Percentiles rank a stretch among this genome's conserved stretches.
These are phyloP conservation scores for Periconia macrospinosa DNA, from an alignment of 2,329 filamentous ascomycete species.

Conservation along the genomic window DNA sequence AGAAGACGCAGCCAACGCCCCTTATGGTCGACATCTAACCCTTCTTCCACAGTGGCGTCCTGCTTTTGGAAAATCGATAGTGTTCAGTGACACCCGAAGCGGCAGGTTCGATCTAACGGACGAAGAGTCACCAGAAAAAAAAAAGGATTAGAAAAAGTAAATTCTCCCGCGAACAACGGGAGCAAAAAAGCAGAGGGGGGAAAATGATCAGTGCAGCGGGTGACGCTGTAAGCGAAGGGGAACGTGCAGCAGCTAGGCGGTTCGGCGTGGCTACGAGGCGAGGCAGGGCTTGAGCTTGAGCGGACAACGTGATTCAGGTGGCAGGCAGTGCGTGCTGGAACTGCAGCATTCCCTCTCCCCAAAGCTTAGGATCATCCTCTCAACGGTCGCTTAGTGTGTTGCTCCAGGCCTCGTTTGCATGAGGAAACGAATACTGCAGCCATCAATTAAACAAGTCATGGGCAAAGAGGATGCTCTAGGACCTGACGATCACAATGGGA, in stretches of 20 bases:
- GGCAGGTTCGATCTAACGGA: background rate
- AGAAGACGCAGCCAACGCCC: background rate
- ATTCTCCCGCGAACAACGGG: background rate
- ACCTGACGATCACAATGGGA: background rate
- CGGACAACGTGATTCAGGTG: background rate
- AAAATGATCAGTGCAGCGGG: background rate
- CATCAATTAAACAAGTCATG: background rate
- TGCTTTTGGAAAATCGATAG: background rate
- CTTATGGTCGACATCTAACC: background rate
- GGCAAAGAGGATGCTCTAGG: background rate
- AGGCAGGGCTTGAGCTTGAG: too few relatives aligned
- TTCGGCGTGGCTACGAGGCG: background rate
- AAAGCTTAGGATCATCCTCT: background rate
- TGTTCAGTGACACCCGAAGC: background rate
- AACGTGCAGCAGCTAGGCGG: background rate
- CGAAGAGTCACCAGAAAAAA: background rate
- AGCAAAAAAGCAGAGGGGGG: background rate
- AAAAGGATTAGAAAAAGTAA: background rate
- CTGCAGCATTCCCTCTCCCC: too few relatives aligned
- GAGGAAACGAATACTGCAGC: background rate
- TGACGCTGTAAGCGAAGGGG: background rate
- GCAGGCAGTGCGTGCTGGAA: background rate
- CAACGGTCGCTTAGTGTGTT: background rate
- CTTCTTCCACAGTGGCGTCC: background rate
- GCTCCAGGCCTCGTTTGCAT: background rate